These are phyloP conservation scores for Entrophospora sp. DNA, from an alignment of 192 early-diverging fungal species.

Conservation along the genomic window DNA sequence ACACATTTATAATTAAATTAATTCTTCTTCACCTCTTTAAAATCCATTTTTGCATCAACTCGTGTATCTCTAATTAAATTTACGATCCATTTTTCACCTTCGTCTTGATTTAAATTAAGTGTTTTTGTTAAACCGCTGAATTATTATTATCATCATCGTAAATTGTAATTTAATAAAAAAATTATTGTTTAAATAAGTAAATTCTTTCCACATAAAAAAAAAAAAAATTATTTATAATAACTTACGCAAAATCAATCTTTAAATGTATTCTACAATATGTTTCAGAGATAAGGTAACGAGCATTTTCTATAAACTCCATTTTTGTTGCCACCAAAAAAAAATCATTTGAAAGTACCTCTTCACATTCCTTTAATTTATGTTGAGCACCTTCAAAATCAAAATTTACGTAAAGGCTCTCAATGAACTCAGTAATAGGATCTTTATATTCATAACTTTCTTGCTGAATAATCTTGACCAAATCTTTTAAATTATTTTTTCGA, in stretches of 20 bases:
- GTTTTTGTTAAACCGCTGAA: slow-evolving; percentile 72
- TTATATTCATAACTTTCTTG: slow-evolving; percentile 74
- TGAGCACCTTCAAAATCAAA: slow-evolving; percentile 93
- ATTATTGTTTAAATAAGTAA: not conserved
- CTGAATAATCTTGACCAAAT: slow-evolving; percentile 79
- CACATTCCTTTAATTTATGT: slow-evolving; percentile 76
- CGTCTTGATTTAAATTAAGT: slow-evolving; percentile 76
- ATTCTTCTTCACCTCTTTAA: slow-evolving; percentile 77
- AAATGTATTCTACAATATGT: slow-evolving; percentile 96
- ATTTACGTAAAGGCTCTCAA: slow-evolving; percentile 81
- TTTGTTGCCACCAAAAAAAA: slow-evolving; percentile 81
- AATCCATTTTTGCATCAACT: slow-evolving; percentile 96
- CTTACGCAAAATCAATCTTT: slow-evolving; percentile 81
- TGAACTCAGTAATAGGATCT: slow-evolving; percentile 90
- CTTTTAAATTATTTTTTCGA: slow-evolving; percentile 73
- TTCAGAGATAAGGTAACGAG: slow-evolving; percentile 86
- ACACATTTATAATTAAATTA: no score
- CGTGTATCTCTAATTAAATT: slow-evolving; percentile 90
- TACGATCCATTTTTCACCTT: slow-evolving; percentile 95
- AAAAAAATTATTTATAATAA: not conserved
- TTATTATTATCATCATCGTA: slow-evolving; percentile 30
- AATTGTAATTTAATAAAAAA: not conserved
- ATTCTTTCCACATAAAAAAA: no score
- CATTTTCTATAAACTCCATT: slow-evolving; percentile 92
- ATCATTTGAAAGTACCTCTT: slow-evolving; percentile 76